Base-by-base conservation (phyloP, 2,329 filamentous ascomycete genomes). In the Lomentospora prolificans region DNA sequence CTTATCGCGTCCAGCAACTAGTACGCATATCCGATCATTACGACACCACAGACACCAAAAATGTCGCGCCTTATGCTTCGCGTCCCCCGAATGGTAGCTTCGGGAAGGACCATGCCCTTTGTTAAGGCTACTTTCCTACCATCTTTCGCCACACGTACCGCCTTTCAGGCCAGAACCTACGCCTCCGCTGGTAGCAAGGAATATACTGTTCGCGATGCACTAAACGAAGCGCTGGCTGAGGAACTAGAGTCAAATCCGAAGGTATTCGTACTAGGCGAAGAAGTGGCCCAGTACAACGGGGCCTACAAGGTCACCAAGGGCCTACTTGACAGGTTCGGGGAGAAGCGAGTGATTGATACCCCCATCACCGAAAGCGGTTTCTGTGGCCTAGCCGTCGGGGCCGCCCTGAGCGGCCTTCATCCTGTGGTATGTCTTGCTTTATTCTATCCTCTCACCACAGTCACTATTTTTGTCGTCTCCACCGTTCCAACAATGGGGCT, bases 241-340 rank as follows among this genome's bases (percentile, higher is more conserved):
- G 94, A 99, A 81, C 85, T 99, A 73, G 91, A 96, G 80, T 71
- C 75, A 69, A 95, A 99, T 75, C 80, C 86, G 61, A 97, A 96
- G 80, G 91, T 96, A 65, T 99, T 96, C 73, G 77, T 99, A 64
- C 74, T 99, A 58, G 94, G 94, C 67, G 94, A 99, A 80, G 94
- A 99, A 78, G 94, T 99, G 68, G 94, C 94, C 66, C 94, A 99
- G 77, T 99, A 99, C 80, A 99, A 99, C 74, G 94, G 94, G 80
- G 92, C 92, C 69, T 99, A 99, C 85, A 99, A 99, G 79, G 92
- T 99, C 70, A 99, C 94, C 67, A 96, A 96, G 80, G 94, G 94
- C 64, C 84, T 99, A 61, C 75, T 97, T 67, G 94, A 99, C 76
- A 88, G 92, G 66, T 99, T 99, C 72, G 94, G 94, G 65, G 91